Evolutionary conservation across 2,329 filamentous ascomycete species (phyloP).

Genomic region (Alternaria sp.): DNA sequence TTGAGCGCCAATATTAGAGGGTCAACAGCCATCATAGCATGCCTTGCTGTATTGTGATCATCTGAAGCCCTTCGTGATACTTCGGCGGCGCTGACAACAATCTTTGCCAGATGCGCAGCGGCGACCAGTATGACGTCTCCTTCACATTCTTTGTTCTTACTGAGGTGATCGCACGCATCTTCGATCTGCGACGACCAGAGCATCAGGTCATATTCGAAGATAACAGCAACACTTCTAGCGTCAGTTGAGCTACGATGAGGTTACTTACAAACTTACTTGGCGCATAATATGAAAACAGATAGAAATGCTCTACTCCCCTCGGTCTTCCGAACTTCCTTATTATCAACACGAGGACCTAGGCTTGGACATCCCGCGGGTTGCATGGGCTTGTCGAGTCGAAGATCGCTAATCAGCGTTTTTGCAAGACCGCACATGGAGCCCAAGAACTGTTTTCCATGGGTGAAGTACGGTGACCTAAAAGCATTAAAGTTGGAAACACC

Average conservation of each 20-base stretch:
- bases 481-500: not conserved
- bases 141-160: slow-evolving; percentile 54
- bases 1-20: slow-evolving; percentile 17
- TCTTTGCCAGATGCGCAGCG: slow-evolving; percentile 45
- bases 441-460: slow-evolving; percentile 22
- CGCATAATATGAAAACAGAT: slow-evolving; percentile 55
- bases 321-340: slow-evolving; percentile 42
- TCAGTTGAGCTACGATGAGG: not conserved
- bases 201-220: slow-evolving; percentile 53
- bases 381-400: slow-evolving; percentile 25
- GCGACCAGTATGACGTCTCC: slow-evolving; percentile 59
- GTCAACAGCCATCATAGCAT: slow-evolving; percentile 20
- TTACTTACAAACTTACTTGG: slow-evolving; percentile 35
- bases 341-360: slow-evolving; percentile 3
- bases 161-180: slow-evolving; percentile 59
- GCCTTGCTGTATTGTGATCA: slow-evolving; percentile 9
- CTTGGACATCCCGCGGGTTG: slow-evolving; percentile 12
- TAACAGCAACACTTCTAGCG: slow-evolving; percentile 24
- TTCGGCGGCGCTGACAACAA: slow-evolving; percentile 29
- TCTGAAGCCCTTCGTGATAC: slow-evolving; percentile 28
- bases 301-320: slow-evolving; percentile 60
- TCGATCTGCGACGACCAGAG: slow-evolving; percentile 67
- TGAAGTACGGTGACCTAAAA: slow-evolving; percentile 24
- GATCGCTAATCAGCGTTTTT: slow-evolving; percentile 24
- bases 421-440: slow-evolving; percentile 21